Base-by-base conservation (phyloP, 495 filamentous ascomycete genomes). In the Penicillium soppii region DNA sequence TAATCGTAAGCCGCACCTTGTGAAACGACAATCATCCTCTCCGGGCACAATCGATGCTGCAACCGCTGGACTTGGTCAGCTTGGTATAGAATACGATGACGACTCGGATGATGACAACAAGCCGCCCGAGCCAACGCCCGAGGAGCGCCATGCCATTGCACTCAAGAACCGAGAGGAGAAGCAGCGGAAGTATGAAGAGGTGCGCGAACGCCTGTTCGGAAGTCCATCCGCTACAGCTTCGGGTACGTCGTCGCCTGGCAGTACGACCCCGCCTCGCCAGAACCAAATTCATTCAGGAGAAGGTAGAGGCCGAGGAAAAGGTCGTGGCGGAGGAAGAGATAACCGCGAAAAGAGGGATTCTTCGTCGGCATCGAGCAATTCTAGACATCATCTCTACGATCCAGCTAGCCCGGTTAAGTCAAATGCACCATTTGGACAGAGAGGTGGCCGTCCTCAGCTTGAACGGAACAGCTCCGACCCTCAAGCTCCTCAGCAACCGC, bases 101-200 rank as follows among this genome's bases (percentile, higher is more conserved):
- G 79, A 80, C 40, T 81, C 81, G 39, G 88, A 91, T 15, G 86
- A 90, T 5, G 80, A 82, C 10, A 70, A 68, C 38, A 81, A 78
- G 46, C 68, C 74, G 22, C 64, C 65, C n/a, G 75, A 82, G 48
- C 79, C 85, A 19, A 87, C 81, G 0, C 70, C 80, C 5, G 88
- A 90, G 47, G 87, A 96, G 70, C 80, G 88, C 26, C 80, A 85
- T 46, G 75, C 82, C 10, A 84, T 85, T 53, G 84, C 90, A 29
- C 78, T 89, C 68, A 77, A 79, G 43, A 89, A 95, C 56, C 77
- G 80, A 4, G 91, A 95, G 59, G 91, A 95, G 69, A 95, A 91
- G 74, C 85, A 92, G 71, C 84, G 84, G 41, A 88, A 86, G 41
- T 96, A 96, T 63, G 85, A 92, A 45, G 91, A 95, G 69, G 88